These are phyloP conservation scores for Globisporangium mamillatum DNA, from an alignment of 352 stramenopile genomes.

Conservation along the genomic window DNA sequence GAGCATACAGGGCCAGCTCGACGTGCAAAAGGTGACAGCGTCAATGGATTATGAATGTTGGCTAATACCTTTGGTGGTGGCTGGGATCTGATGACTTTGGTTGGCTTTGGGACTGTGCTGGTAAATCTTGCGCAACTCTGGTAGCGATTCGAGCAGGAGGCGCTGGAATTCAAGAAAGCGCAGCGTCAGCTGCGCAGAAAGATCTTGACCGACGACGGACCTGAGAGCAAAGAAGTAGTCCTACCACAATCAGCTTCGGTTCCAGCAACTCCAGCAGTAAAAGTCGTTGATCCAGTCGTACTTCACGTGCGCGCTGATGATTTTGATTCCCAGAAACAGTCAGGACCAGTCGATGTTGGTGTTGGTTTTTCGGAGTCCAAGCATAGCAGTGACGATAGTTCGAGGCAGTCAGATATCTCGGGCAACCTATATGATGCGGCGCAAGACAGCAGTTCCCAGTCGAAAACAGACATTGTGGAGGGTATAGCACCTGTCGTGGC, in stretches of 20 bases:
- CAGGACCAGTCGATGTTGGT: background rate
- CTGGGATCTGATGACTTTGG: background rate
- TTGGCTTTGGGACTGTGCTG: background rate
- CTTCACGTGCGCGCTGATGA: background rate
- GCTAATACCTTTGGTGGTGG: background rate
- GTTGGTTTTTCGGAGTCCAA: background rate
- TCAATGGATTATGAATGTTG: background rate
- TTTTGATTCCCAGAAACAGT: background rate
- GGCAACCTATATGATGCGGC: background rate
- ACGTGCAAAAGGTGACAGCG: constrained; percentile 42
- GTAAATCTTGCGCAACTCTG: background rate
- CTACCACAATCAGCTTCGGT: background rate
- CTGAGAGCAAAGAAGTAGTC: background rate
- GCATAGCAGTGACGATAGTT: background rate
- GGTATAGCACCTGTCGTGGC: background rate
- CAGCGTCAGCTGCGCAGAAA: constrained; percentile 4
- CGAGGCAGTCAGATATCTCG: background rate
- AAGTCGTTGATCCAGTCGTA: background rate
- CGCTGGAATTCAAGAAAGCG: constrained; percentile 13
- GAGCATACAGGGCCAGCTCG: constrained; percentile 45
- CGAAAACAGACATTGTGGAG: background rate
- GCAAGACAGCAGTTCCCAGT: background rate
- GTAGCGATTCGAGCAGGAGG: constrained; percentile 19
- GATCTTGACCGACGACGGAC: background rate
- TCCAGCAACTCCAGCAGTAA: background rate